A percentile compares a stretch with the other conserved stretches of the same genome.
Conservation (phyloP, 331 rosid species). For the Prunus yedoensis region DNA sequence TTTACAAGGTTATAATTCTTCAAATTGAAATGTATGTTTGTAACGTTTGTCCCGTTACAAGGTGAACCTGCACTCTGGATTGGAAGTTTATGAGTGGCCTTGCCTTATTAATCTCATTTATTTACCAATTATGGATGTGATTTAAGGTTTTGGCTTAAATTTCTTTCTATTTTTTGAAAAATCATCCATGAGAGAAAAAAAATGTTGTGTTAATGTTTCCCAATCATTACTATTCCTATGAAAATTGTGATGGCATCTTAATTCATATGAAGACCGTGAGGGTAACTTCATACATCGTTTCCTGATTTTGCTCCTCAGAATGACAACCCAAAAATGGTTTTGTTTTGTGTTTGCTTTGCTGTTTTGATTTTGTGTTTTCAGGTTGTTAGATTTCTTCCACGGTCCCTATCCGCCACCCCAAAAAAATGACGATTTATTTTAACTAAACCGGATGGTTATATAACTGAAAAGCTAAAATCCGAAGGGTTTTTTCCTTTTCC, state of each 20-base stretch:
- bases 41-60: neutral
- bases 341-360: neutral
- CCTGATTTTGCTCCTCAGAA: slow-evolving; percentile 6
- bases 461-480: neutral
- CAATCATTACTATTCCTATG: neutral
- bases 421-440: neutral
- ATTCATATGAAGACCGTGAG: slow-evolving; percentile 3
- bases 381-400: neutral
- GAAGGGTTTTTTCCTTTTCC: neutral
- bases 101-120: slow-evolving; percentile 3
- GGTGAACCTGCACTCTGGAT: slow-evolving; percentile 7
- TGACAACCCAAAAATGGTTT: neutral
- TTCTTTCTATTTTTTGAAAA: neutral
- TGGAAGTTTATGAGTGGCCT: slow-evolving; percentile 16
- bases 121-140: slow-evolving; percentile 10
- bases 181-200: slow-evolving; percentile 7
- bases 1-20: neutral
- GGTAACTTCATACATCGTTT: neutral
- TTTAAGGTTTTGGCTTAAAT: neutral
- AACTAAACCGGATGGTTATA: neutral
- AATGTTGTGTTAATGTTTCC: slow-evolving; percentile 4
- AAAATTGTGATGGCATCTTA: neutral
- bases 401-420: neutral
- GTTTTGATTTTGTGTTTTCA: neutral
- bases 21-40: slow-evolving; percentile 9